These are phyloP conservation scores for Chlorencoelia australis DNA, from an alignment of 2,329 filamentous ascomycete species.

Conservation along the genomic window DNA sequence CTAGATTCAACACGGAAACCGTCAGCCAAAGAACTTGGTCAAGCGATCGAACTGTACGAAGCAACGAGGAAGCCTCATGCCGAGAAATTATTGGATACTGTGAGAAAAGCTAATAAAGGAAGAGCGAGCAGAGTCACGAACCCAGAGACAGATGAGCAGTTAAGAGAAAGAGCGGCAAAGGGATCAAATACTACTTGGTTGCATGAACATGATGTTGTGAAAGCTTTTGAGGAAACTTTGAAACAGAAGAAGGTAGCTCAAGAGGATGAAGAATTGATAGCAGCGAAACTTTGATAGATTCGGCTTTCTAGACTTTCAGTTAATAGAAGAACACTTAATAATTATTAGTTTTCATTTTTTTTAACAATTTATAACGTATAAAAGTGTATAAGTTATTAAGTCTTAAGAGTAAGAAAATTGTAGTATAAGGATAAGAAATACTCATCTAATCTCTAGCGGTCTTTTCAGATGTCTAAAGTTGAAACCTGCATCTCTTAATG, in stretches of 20 bases:
- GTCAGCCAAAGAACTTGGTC: slow-evolving; percentile 8
- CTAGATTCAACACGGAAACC: slow-evolving; percentile 9
- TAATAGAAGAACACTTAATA: too few relatives aligned
- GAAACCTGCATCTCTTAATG: too few relatives aligned
- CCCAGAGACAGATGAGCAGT: slow-evolving; percentile 17
- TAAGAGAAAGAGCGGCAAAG: slow-evolving; percentile 39
- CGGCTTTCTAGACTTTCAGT: too few relatives aligned
- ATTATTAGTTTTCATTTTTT: too few relatives aligned
- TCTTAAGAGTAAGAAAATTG: too few relatives aligned
- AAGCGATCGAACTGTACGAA: slow-evolving; percentile 28
- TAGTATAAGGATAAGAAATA: too few relatives aligned
- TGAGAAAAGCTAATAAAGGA: slow-evolving; percentile 7
- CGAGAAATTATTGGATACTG: slow-evolving; percentile 20
- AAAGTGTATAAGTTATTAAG: too few relatives aligned
- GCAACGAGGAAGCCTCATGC: slow-evolving; percentile 28
- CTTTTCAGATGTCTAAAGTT: too few relatives aligned
- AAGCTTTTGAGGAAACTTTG: slow-evolving; percentile 13
- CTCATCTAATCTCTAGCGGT: too few relatives aligned
- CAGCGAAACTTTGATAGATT: too few relatives aligned
- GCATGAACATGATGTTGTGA: slow-evolving; percentile 24
- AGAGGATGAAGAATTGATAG: neutral
- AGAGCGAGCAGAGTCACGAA: slow-evolving; percentile 9
- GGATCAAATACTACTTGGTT: slow-evolving; percentile 34
- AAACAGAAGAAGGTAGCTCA: neutral
- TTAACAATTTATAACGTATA: too few relatives aligned